These are phyloP conservation scores for Catharanthus roseus DNA, from an alignment of 257 asterid species.

Conservation along the genomic window DNA sequence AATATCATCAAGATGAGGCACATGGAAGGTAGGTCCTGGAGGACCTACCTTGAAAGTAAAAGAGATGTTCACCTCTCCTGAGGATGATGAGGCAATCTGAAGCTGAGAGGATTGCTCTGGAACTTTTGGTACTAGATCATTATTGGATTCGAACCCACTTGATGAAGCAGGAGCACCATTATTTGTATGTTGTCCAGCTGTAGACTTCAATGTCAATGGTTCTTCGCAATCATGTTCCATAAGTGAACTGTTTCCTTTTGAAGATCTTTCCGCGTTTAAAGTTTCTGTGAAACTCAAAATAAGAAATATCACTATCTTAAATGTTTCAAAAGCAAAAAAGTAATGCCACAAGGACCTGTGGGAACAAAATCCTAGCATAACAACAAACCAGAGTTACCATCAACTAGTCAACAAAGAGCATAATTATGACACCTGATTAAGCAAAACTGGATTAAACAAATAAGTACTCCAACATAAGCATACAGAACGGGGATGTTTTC, in stretches of 20 bases:
- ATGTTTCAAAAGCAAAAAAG: neutral
- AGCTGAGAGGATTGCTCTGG: slow-evolving; percentile 6
- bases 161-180: slow-evolving; percentile 8
- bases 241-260: slow-evolving; percentile 19
- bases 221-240: slow-evolving; percentile 25
- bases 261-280: slow-evolving; percentile 28
- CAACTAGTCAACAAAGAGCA: neutral
- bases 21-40: slow-evolving; percentile 21
- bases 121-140: neutral
- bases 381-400: neutral
- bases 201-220: slow-evolving; percentile 20
- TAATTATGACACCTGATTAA: slow-evolving; percentile 2
- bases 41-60: slow-evolving; percentile 13
- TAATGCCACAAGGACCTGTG: neutral
- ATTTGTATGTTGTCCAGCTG: slow-evolving; percentile 21
- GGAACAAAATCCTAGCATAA: neutral
- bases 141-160: neutral
- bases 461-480: neutral
- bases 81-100: slow-evolving; percentile 26
- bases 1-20: slow-evolving; percentile 25
- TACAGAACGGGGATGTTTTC: neutral
- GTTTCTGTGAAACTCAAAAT: slow-evolving; percentile 33
- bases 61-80: slow-evolving; percentile 28
- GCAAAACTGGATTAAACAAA: neutral
- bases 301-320: neutral